Percentiles rank a stretch among this genome's conserved stretches.
phyloP scores from a whole-genome alignment of 495 filamentous ascomycete genomes.

The Aspergillus mulundensis region DNA sequence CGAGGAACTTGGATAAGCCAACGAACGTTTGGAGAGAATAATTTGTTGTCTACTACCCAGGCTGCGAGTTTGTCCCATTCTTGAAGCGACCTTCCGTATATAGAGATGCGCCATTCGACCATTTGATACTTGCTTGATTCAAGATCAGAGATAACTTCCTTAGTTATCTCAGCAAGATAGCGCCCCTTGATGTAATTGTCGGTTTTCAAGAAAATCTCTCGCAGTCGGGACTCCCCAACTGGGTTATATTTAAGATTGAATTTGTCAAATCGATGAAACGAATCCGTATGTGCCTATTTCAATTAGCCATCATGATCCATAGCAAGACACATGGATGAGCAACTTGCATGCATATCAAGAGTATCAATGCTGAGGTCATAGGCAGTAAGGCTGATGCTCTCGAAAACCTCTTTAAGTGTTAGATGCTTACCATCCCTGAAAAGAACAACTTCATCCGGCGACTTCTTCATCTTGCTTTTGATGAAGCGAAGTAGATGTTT shows the following conservation, averaged over 20 bases:
- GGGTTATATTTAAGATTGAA: conserved; percentile 99
- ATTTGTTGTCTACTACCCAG: conserved; percentile 98
- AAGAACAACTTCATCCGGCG: conserved; percentile 86
- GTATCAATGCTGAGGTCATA: conserved; percentile 99
- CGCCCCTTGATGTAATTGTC: conserved; percentile 96
- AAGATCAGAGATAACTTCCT: conserved; percentile 95
- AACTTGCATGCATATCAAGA: conserved; percentile 90
- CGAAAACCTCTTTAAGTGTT: conserved; percentile 89
- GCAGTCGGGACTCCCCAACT: conserved; percentile 87
- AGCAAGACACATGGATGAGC: neutral
- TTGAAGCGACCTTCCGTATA: conserved; percentile 85
- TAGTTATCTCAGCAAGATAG: conserved; percentile 95
- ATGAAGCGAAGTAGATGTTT: conserved; percentile 97
- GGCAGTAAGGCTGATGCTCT: conserved; percentile 92
- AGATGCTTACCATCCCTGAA: conserved; percentile 90
- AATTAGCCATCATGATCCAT: conserved; percentile 8
- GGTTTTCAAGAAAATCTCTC: conserved; percentile 96
- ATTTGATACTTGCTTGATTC: conserved; percentile 99
- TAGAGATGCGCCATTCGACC: conserved; percentile 97
- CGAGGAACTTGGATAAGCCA: conserved; percentile 96
- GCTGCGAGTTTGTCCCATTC: conserved; percentile 98
- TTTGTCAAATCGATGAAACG: conserved; percentile 98
- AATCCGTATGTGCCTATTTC: conserved; percentile 84
- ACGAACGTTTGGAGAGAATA: conserved; percentile 94
- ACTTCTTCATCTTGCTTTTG: conserved; percentile 99